Base-by-base conservation (phyloP, 2,329 filamentous ascomycete species). In the Penicillium hesseltinei region DNA sequence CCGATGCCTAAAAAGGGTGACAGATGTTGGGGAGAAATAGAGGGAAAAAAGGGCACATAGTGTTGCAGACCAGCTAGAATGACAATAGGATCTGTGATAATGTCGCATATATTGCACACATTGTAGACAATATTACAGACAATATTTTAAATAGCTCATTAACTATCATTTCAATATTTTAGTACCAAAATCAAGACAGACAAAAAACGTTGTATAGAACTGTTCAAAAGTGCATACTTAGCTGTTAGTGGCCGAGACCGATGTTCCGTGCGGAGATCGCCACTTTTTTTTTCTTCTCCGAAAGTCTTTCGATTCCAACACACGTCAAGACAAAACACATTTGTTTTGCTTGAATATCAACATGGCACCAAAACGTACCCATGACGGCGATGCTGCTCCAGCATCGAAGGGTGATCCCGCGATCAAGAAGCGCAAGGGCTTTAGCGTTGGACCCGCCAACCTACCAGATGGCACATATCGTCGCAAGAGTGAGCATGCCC, bases 381-480 rank as follows among this genome's bases (percentile, higher is more conserved):
- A 75, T 31, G 82, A 85, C 51, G 75, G 77, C 58, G 70, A 75
- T 46, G 68, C 71, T 21, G 47, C 62, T 6, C 51, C 54, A 57
- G 54, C 62, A 70, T 45, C 64, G 75, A 40, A 76, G 11, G 51
- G 62, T 21, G 68, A 65, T 27, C 69, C 73, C 38, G 57, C 64
- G 23, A 78, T 63, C 43, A 82, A 84, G 69, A 84, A 82, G 61
- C 83, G 78, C 63, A 88, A 89, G 66, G 91, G 90, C 50, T 97
- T 97, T 78, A 84, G 84, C 40, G 89, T 97, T 56, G 93, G 92
- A 0, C 92, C 93, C 31, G 89, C 89, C 38, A 96, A 97, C 73
- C 81, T 97, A 27, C 93, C 93, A 40, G 92, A 97, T 73, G 92
- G 93, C 54, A 88, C 88, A 23, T 91, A 94, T 83, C 85, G 86